These are phyloP conservation scores for Boletus rex-veris DNA, from an alignment of 768 basidiomycete species.

Conservation along the genomic window DNA sequence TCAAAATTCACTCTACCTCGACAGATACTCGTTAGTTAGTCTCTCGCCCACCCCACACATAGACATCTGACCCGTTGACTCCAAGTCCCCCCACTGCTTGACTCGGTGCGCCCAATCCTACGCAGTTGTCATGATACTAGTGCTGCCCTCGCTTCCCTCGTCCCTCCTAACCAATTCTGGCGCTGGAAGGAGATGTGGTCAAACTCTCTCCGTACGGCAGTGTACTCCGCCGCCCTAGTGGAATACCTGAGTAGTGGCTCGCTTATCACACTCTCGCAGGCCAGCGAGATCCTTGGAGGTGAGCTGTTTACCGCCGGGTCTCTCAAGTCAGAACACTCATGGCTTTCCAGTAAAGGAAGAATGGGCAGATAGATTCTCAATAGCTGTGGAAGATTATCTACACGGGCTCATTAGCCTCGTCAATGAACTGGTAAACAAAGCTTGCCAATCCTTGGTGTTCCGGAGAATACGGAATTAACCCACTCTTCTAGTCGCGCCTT, in stretches of 20 bases:
- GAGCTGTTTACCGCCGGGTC: slow-evolving; percentile 28
- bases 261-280: slow-evolving; percentile 54
- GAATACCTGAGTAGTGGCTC: slow-evolving; percentile 59
- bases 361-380: slow-evolving; percentile 61
- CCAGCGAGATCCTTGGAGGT: slow-evolving; percentile 64
- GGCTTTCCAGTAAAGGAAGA: slow-evolving; percentile 55
- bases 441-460: background rate
- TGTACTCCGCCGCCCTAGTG: slow-evolving; percentile 63
- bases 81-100: slow-evolving; percentile 59
- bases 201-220: slow-evolving; percentile 59
- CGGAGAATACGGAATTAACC: background rate
- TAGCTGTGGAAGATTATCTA: slow-evolving; percentile 77
- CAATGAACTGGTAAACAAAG: slow-evolving; percentile 66
- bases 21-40: slow-evolving; percentile 48
- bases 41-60: slow-evolving; percentile 3
- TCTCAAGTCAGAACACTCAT: slow-evolving; percentile 6
- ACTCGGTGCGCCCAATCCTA: slow-evolving; percentile 53
- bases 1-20: slow-evolving; percentile 77
- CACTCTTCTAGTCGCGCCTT: slow-evolving; percentile 57
- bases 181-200: slow-evolving; percentile 84
- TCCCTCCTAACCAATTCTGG: slow-evolving; percentile 77
- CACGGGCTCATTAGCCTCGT: slow-evolving; percentile 75
- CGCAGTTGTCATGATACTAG: slow-evolving; percentile 50
- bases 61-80: slow-evolving; percentile 9
- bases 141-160: slow-evolving; percentile 49